Percentiles rank a stretch among this genome's conserved stretches.
phyloP scores from a whole-genome alignment of 306 rosid species.

The Castanospermum australe region DNA sequence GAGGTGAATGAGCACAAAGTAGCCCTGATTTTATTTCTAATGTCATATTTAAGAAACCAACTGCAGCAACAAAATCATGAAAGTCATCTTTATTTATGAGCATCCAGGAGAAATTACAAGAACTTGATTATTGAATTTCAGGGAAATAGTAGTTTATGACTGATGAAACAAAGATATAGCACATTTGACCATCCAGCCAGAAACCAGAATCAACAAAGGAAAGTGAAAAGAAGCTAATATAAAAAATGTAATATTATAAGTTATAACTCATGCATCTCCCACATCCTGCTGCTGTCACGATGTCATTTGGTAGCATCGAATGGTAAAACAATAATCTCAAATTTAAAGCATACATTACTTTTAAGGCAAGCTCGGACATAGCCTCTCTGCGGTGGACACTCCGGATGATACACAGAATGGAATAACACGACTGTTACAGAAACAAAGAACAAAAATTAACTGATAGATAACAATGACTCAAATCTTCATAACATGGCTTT shows the following conservation, averaged over 20 bases:
- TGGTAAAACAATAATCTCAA: slow-evolving; percentile 12
- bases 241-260: neutral
- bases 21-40: no score
- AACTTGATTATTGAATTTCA: neutral
- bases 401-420: slow-evolving; percentile 77
- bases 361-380: slow-evolving; percentile 89
- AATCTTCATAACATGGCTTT: neutral
- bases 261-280: neutral
- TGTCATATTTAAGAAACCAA: neutral
- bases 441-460: slow-evolving; percentile 27
- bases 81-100: neutral
- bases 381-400: slow-evolving; percentile 67
- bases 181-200: neutral
- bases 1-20: neutral
- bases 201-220: neutral
- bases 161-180: neutral
- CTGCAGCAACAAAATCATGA: neutral
- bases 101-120: neutral
- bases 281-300: neutral
- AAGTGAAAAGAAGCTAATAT: neutral
- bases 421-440: slow-evolving; percentile 63
- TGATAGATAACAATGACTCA: slow-evolving; percentile 14
- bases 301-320: neutral
- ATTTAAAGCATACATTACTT: slow-evolving; percentile 75
- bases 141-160: neutral